phyloP scores from a whole-genome alignment of 768 basidiomycete species.

The Tubosaeta sp. region DNA sequence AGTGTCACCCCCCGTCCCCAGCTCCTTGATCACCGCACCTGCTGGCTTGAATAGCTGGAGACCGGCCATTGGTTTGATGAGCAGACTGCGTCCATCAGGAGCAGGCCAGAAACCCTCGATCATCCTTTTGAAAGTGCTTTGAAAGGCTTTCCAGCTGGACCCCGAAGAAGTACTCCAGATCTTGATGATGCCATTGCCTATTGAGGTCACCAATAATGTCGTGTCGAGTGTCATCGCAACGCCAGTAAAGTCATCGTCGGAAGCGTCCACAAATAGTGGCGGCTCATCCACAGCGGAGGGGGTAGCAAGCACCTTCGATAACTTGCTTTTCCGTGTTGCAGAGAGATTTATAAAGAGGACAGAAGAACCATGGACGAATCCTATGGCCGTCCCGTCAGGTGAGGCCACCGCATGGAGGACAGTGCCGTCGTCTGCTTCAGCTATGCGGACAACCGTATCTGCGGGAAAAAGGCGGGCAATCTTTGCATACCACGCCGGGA shows the following conservation, averaged over 20 bases:
- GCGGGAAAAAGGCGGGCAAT: slow-evolving; percentile 3
- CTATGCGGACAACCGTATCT: slow-evolving; percentile 1
- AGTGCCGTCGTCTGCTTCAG: slow-evolving; percentile 8
- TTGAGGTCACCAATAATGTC: slow-evolving; percentile 8
- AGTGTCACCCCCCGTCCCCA: slow-evolving; percentile 10
- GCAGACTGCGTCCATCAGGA: slow-evolving; percentile 10
- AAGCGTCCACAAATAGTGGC: slow-evolving; percentile 1
- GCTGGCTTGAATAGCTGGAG: slow-evolving; percentile 1
- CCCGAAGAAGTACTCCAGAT: slow-evolving; percentile 11
- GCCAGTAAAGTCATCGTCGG: neutral
- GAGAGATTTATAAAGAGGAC: slow-evolving; percentile 2
- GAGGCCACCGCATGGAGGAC: slow-evolving; percentile 5
- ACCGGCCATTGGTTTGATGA: slow-evolving; percentile 9
- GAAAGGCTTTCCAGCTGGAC: slow-evolving; percentile 5
- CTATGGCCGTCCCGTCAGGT: slow-evolving; percentile 6
- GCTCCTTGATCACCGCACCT: slow-evolving; percentile 4
- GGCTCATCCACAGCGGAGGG: slow-evolving; percentile 6
- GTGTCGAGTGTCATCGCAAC: slow-evolving; percentile 10
- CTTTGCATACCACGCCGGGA: slow-evolving; percentile 17
- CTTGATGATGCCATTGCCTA: slow-evolving; percentile 4
- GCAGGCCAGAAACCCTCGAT: slow-evolving; percentile 6
- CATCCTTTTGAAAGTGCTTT: neutral
- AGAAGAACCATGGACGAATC: neutral
- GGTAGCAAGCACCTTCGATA: slow-evolving; percentile 5
- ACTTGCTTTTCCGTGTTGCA: neutral